Evolutionary conservation across 73 alveolate species (phyloP).

Genomic region (Paramecium sexaurelia): DNA sequence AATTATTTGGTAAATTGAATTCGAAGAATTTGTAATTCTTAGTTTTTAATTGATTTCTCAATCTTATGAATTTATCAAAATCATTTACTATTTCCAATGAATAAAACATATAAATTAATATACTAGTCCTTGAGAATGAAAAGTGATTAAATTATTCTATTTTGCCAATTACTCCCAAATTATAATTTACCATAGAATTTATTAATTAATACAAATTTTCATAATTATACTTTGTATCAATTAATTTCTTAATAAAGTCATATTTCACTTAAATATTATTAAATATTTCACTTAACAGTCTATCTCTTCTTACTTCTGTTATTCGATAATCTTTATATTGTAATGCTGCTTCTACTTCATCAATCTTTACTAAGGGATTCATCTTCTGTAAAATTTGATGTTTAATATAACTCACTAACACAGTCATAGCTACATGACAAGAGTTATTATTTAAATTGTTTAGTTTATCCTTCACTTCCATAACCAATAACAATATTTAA

Average conservation of each 20-base stretch:
- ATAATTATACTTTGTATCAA: background rate
- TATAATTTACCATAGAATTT: background rate
- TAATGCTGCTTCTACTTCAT: conserved; percentile 25
- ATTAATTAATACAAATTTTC: background rate
- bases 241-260: background rate
- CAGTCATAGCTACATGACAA: background rate
- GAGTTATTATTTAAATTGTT: background rate
- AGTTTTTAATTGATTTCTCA: conserved; percentile 10
- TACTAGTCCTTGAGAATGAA: background rate
- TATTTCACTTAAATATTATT: background rate
- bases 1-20: background rate
- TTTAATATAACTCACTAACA: background rate
- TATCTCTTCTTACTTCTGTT: conserved; percentile 53
- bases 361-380: background rate
- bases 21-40: background rate
- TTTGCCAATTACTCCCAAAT: background rate
- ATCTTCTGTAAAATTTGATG: background rate
- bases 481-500: background rate
- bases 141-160: conserved; percentile 7
- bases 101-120: conserved; percentile 18
- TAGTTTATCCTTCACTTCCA: background rate
- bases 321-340: conserved; percentile 38
- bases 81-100: background rate
- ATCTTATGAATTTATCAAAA: conserved; percentile 27
- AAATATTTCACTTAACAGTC: background rate